Evolutionary conservation across 371 early-diverging fungal genomes (phyloP).

Genomic region (Dinochytrium kinnereticum): DNA sequence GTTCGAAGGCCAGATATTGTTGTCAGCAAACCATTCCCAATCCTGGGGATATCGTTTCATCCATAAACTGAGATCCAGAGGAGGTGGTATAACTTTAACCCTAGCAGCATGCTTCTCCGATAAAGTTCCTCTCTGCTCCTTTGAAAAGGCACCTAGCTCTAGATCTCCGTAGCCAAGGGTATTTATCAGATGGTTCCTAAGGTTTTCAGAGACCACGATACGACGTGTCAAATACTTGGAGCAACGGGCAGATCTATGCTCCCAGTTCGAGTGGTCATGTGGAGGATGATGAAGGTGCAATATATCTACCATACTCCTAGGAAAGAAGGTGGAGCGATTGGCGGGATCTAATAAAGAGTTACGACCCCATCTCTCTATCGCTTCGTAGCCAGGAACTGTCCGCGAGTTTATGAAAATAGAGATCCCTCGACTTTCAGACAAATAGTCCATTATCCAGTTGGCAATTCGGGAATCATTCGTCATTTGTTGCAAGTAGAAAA

Average conservation of each 20-base stretch:
- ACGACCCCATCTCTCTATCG: constrained; percentile 29
- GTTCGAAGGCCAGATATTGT: too few species aligned
- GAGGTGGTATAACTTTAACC: constrained; percentile 31
- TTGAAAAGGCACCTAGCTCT: constrained; percentile 13
- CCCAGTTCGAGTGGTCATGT: constrained; percentile 37
- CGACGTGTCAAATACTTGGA: constrained; percentile 18
- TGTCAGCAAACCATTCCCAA: not conserved
- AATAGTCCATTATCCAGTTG: constrained; percentile 20
- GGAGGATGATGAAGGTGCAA: constrained; percentile 30
- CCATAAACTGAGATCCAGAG: constrained; percentile 14
- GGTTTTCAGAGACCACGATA: constrained; percentile 27
- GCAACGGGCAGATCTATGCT: constrained; percentile 29
- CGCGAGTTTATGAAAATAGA: constrained; percentile 20
- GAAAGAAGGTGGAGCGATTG: not conserved
- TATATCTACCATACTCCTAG: constrained; percentile 20
- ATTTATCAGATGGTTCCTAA: constrained; percentile 18
- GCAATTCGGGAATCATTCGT: constrained; percentile 17
- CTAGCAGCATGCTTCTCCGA: not conserved
- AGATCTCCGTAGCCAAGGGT: constrained; percentile 31
- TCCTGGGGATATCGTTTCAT: not conserved
- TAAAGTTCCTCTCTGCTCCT: constrained; percentile 14
- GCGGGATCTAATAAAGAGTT: constrained; percentile 10
- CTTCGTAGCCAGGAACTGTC: constrained; percentile 32
- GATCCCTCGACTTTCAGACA: constrained; percentile 7
- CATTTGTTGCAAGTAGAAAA: constrained; percentile 26